Evolutionary conservation across 768 basidiomycete genomes (phyloP).

Genomic region (Termitomyces sp.): DNA sequence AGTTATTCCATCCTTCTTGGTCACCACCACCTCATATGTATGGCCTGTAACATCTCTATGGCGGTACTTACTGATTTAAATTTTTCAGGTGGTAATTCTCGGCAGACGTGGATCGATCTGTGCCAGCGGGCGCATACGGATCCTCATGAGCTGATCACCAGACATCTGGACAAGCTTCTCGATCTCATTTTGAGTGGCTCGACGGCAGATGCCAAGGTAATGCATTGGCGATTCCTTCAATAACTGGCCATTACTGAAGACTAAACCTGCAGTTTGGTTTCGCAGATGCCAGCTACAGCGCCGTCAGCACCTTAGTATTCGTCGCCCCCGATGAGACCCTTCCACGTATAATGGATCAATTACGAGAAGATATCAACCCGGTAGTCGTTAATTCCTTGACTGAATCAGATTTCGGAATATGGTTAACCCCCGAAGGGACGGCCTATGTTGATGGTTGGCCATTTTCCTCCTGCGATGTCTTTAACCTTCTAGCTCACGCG

Average conservation of each 20-base stretch:
- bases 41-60: conserved; percentile 18
- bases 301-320: conserved; percentile 74
- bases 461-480: background rate
- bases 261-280: conserved; percentile 34
- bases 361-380: conserved; percentile 61
- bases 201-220: conserved; percentile 40
- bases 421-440: conserved; percentile 80
- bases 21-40: conserved; percentile 67
- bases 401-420: conserved; percentile 73
- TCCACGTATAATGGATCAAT: conserved; percentile 62
- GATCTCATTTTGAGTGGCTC: conserved; percentile 43
- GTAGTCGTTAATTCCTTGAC: conserved; percentile 55
- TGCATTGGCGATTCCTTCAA: background rate
- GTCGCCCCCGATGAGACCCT: conserved; percentile 67
- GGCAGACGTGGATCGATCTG: conserved; percentile 77
- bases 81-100: conserved; percentile 36
- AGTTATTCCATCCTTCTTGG: conserved; percentile 58
- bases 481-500: background rate
- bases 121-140: conserved; percentile 67
- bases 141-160: conserved; percentile 54
- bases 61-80: background rate
- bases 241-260: background rate
- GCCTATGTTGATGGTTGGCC: conserved; percentile 71
- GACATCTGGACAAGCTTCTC: conserved; percentile 44
- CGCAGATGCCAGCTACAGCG: conserved; percentile 64